phyloP scores from a whole-genome alignment of 139 green algal species.

The Prasinococcaceae sp. region DNA sequence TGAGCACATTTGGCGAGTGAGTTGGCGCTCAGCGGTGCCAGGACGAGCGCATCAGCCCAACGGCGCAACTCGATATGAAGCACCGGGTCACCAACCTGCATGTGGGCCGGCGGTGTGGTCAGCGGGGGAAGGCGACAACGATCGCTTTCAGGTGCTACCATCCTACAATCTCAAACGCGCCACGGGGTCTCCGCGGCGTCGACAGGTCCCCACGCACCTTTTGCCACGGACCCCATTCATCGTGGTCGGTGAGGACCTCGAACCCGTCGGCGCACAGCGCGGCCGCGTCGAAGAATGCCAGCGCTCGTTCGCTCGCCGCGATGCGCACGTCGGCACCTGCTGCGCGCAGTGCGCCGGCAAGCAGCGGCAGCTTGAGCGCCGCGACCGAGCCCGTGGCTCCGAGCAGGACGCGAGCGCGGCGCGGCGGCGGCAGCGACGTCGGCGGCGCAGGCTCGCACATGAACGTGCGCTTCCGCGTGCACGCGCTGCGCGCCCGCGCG shows the following conservation, averaged over 20 bases:
- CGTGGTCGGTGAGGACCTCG: background rate
- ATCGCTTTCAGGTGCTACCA: too few species aligned
- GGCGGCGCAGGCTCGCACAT: too few species aligned
- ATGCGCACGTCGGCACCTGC: slow-evolving; percentile 38
- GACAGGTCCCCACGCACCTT: background rate
- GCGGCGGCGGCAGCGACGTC: too few species aligned
- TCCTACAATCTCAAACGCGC: background rate
- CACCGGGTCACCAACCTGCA: slow-evolving; percentile 56
- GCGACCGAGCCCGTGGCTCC: slow-evolving; percentile 54
- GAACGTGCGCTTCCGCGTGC: too few species aligned
- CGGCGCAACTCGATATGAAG: slow-evolving; percentile 84
- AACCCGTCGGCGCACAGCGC: background rate
- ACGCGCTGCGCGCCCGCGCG: too few species aligned
- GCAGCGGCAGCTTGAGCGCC: slow-evolving; percentile 52
- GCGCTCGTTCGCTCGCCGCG: slow-evolving; percentile 31
- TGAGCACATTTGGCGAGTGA: slow-evolving; percentile 68
- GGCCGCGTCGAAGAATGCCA: slow-evolving; percentile 36
- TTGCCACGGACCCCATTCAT: background rate
- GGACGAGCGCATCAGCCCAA: slow-evolving; percentile 79
- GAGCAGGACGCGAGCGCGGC: slow-evolving; percentile 49
- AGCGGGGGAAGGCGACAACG: background rate
- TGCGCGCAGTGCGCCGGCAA: too few species aligned
- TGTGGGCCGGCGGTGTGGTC: background rate
- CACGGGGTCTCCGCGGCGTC: background rate
- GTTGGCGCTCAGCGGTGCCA: slow-evolving; percentile 89